These are phyloP conservation scores for Peronospora belbahrii DNA, from an alignment of 352 stramenopile genomes.

Conservation along the genomic window DNA sequence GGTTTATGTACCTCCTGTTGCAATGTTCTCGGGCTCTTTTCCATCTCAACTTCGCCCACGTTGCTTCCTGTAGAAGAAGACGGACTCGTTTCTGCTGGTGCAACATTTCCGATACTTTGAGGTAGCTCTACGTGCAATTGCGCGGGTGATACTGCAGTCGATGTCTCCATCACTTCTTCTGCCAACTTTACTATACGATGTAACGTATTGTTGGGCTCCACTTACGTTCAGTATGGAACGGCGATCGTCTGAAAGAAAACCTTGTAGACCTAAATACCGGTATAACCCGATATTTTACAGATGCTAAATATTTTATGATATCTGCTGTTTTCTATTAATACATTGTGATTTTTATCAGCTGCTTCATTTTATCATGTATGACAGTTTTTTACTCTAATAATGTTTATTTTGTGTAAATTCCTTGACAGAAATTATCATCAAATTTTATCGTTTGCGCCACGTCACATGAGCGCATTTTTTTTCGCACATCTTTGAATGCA, in stretches of 20 bases:
- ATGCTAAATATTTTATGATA: too few species aligned
- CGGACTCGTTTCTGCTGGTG: neutral
- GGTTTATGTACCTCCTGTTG: constrained; percentile 12
- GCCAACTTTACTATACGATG: too few species aligned
- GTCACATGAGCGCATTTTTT: neutral
- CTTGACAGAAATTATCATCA: neutral
- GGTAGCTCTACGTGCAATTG: constrained; percentile 4
- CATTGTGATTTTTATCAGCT: neutral
- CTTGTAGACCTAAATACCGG: constrained; percentile 1
- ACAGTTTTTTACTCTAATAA: too few species aligned
- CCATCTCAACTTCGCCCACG: constrained; percentile 21
- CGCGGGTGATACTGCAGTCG: constrained; percentile 4
- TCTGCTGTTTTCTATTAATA: neutral
- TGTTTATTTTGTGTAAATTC: too few species aligned
- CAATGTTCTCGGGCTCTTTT: constrained; percentile 15
- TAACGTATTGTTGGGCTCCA: constrained; percentile 19
- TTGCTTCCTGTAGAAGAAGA: constrained; percentile 10
- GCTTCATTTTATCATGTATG: too few species aligned
- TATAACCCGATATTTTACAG: neutral
- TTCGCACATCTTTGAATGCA: too few species aligned
- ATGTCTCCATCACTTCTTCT: constrained; percentile 22
- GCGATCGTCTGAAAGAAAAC: constrained; percentile 12
- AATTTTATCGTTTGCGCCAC: neutral
- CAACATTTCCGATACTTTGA: neutral
- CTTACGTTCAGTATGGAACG: constrained; percentile 14